These are phyloP conservation scores for Acarospora socialis DNA, from an alignment of 2,329 filamentous ascomycete genomes.

Conservation along the genomic window DNA sequence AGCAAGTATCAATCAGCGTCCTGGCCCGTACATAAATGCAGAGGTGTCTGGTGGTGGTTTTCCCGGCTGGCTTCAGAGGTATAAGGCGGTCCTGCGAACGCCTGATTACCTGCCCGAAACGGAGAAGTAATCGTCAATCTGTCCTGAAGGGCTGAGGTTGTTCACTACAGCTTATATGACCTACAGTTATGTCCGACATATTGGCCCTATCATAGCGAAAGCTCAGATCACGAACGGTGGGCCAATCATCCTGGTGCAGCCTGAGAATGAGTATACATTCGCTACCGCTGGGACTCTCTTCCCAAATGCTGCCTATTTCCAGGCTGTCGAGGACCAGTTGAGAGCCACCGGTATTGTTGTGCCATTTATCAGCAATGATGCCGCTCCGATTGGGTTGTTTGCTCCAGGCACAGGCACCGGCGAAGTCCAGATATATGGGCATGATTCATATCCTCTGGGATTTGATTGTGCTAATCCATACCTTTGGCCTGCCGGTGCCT, in stretches of 20 bases:
- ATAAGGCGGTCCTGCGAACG: conserved; percentile 51
- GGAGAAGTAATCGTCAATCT: conserved; percentile 45
- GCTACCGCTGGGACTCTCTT: conserved; percentile 38
- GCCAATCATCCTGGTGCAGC: conserved; percentile 63
- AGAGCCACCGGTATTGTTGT: conserved; percentile 55
- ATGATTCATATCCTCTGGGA: conserved; percentile 47
- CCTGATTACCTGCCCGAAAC: conserved; percentile 51
- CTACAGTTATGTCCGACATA: conserved; percentile 43
- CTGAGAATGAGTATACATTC: conserved; percentile 65
- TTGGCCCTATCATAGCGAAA: conserved; percentile 53
- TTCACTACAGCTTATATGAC: conserved; percentile 8
- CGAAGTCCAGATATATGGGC: conserved; percentile 50
- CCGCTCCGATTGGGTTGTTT: conserved; percentile 43
- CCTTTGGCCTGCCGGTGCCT: conserved; percentile 41
- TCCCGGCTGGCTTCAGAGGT: conserved; percentile 62
- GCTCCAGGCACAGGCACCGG: conserved; percentile 46
- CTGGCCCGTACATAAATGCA: conserved; percentile 66
- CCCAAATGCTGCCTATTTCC: conserved; percentile 54
- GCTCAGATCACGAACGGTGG: conserved; percentile 73
- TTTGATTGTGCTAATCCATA: conserved; percentile 40
- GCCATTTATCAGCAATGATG: conserved; percentile 64
- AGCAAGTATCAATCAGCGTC: conserved; percentile 27
- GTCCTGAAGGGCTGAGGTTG: accelerated
- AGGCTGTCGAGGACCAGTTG: conserved; percentile 55
- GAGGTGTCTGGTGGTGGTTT: conserved; percentile 65